Percentiles rank a stretch among this genome's conserved stretches.
phyloP scores from a whole-genome alignment of 78 protist species.

The Dictyostelium capitatum region DNA sequence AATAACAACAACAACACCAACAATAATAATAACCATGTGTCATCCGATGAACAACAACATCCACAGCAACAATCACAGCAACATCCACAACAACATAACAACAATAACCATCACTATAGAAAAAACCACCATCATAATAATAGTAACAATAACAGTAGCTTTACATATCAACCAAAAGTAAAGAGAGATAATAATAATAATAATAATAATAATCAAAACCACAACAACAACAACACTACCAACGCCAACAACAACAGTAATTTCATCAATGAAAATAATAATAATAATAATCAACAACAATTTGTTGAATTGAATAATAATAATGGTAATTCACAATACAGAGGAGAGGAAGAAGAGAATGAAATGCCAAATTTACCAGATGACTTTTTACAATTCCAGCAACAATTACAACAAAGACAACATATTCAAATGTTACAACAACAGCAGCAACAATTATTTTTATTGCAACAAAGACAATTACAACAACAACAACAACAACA shows the following conservation, averaged over 20 bases:
- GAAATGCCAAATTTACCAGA: not conserved
- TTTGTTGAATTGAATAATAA: not conserved
- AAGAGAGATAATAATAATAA: not conserved
- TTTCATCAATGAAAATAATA: not conserved
- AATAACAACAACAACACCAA: conserved; percentile 4
- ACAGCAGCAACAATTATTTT: conserved; percentile 15
- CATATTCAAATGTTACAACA: conserved; percentile 7
- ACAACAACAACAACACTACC: not conserved
- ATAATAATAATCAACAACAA: not conserved
- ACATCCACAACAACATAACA: not conserved
- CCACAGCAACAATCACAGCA: not conserved
- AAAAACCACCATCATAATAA: not conserved
- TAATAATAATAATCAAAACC: not conserved
- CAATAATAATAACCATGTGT: not conserved
- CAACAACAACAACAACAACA: conserved; percentile 7
- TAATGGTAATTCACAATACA: not conserved
- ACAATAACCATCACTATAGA: not conserved
- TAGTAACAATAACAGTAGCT: not conserved
- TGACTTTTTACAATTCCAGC: not conserved
- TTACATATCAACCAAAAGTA: conserved; percentile 16
- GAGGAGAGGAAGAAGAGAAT: not conserved
- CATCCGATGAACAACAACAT: not conserved
- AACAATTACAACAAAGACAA: not conserved
- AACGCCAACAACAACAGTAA: not conserved
- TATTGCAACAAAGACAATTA: conserved; percentile 19